Evolutionary conservation across 129 eudicot species (phyloP).

Genomic region (Lactuca saligna): DNA sequence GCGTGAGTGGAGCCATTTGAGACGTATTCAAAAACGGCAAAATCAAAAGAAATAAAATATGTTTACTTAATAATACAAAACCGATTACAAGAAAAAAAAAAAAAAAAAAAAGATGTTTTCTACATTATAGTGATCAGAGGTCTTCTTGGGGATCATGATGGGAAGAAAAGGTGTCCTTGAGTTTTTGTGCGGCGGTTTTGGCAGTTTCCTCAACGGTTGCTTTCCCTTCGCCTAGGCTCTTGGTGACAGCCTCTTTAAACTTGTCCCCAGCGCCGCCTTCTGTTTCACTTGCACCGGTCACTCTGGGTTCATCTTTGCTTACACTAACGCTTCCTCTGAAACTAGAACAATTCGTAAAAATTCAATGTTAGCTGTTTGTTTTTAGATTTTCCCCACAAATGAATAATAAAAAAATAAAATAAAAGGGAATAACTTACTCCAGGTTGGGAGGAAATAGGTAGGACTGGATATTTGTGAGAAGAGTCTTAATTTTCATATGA

Average conservation of each 20-base stretch:
- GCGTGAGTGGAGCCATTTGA: background rate
- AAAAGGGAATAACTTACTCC: background rate
- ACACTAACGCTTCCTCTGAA: slow-evolving; percentile 18
- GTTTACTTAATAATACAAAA: background rate
- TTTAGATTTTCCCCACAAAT: background rate
- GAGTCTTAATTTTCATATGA: background rate
- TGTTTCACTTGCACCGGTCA: background rate
- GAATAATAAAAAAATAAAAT: background rate
- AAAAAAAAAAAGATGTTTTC: background rate
- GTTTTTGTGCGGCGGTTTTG: slow-evolving; percentile 28
- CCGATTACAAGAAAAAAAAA: background rate
- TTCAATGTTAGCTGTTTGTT: too few species aligned
- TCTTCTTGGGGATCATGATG: background rate
- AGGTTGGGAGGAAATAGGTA: slow-evolving; percentile 17
- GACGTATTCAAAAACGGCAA: background rate
- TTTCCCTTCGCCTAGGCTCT: slow-evolving; percentile 13
- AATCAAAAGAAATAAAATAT: background rate
- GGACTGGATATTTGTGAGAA: background rate
- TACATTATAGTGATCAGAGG: background rate
- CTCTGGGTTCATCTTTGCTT: background rate
- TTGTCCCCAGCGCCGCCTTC: slow-evolving; percentile 13
- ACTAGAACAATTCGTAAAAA: background rate
- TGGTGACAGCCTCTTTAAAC: slow-evolving; percentile 23
- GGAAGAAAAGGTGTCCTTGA: slow-evolving; percentile 3
- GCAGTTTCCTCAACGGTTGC: slow-evolving; percentile 31